Conservation (phyloP, 73 alveolate species). For the Tetrahymena borealis region DNA sequence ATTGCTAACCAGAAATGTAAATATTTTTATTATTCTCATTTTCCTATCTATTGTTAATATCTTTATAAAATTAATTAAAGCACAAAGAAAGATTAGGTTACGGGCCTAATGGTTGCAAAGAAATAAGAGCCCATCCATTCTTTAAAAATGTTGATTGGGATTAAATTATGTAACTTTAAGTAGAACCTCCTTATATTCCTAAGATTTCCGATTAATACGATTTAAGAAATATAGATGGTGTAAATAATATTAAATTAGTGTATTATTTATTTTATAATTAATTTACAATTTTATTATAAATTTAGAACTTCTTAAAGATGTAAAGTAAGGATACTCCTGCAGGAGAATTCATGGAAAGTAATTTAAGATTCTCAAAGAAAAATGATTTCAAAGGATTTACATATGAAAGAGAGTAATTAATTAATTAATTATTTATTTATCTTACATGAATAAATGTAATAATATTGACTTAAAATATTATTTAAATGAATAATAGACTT, state of each 20-base stretch:
- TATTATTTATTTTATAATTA: not conserved
- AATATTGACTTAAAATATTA: no score
- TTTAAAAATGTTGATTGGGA: conserved; percentile 12
- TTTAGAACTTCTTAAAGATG: not conserved
- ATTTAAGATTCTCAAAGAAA: not conserved
- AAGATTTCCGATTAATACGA: not conserved
- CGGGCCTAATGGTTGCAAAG: not conserved
- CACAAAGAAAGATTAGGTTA: not conserved
- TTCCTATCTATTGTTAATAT: not conserved
- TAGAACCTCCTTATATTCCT: not conserved
- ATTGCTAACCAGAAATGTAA: conserved; percentile 6
- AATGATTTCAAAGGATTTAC: not conserved
- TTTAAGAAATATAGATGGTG: not conserved
- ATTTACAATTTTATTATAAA: no score
- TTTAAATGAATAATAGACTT: not conserved
- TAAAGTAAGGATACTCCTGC: not conserved
- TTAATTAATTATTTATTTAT: no score
- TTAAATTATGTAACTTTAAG: not conserved
- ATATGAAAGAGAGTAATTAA: not conserved
- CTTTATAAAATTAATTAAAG: not conserved
- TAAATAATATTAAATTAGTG: not conserved
- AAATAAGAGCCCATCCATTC: conserved; percentile 6
- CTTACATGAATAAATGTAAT: no score
- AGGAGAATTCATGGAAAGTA: not conserved
- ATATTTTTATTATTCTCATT: not conserved